Evolutionary conservation across 257 asterid genomes (phyloP).

Genomic region (Lycium barbarum): DNA sequence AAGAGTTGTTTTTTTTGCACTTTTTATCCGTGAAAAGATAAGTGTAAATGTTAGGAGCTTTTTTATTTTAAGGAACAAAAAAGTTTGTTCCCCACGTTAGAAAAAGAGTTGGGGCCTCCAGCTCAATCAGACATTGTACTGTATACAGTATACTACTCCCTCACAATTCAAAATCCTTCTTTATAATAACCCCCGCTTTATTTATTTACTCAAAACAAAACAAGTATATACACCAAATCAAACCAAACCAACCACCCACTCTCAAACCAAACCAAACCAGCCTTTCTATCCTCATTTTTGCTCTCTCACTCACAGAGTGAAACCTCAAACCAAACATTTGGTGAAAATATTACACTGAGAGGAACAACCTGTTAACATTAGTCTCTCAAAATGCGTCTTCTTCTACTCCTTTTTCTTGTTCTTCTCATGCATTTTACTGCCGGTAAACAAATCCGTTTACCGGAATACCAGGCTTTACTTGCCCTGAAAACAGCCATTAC

Average conservation of each 20-base stretch:
- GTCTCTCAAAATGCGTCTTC: conserved; percentile 56
- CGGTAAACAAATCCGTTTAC: conserved; percentile 45
- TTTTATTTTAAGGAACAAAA: conserved; percentile 20
- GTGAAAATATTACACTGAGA: background rate
- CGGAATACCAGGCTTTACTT: conserved; percentile 67
- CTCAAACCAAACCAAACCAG: background rate
- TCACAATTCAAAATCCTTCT: background rate
- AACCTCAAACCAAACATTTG: background rate
- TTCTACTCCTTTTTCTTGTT: conserved; percentile 52
- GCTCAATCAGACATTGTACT: background rate
- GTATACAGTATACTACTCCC: no score
- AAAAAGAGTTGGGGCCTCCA: conserved; percentile 21
- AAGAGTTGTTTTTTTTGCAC: conserved; percentile 19
- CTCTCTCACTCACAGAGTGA: background rate
- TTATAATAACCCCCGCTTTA: background rate
- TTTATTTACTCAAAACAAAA: conserved; percentile 20
- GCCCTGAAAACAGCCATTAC: conserved; percentile 69
- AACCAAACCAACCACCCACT: conserved; percentile 18
- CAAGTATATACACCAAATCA: conserved; percentile 26
- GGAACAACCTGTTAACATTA: background rate
- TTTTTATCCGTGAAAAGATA: conserved; percentile 22
- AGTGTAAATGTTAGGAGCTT: conserved; percentile 26
- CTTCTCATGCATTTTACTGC: conserved; percentile 48
- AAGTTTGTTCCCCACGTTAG: conserved; percentile 25
- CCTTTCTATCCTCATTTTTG: background rate